Evolutionary conservation across 2,329 filamentous ascomycete species (phyloP).

Genomic region (Aureobasidium vineae): DNA sequence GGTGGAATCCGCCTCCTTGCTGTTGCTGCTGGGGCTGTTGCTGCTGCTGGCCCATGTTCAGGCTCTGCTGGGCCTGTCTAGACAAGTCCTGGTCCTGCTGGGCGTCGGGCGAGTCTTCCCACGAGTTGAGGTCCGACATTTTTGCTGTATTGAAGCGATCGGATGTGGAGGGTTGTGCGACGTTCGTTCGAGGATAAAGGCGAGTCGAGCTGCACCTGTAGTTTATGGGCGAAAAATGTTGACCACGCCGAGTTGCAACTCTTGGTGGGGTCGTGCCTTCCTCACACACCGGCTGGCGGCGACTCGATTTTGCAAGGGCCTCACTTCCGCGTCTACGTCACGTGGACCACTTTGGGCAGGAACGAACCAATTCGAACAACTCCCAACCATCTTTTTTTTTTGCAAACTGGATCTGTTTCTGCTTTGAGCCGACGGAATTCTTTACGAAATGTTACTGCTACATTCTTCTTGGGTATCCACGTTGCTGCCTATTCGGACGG

Average conservation of each 20-base stretch:
- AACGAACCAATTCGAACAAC: not conserved
- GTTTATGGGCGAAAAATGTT: conserved; percentile 11
- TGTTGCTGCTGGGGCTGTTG: not conserved
- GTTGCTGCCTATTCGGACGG: not conserved
- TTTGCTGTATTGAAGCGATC: conserved; percentile 10
- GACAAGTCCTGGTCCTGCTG: conserved; percentile 43
- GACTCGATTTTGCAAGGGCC: conserved; percentile 10
- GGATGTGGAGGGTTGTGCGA: conserved; percentile 7
- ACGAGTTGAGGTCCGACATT: conserved; percentile 92
- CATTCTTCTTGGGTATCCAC: not conserved
- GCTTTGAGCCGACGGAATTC: not conserved
- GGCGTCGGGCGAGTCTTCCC: conserved; percentile 65
- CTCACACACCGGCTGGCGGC: conserved; percentile 8
- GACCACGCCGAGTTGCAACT: not conserved
- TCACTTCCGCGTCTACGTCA: conserved; percentile 8
- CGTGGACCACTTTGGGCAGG: conserved; percentile 10
- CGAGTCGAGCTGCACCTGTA: not conserved
- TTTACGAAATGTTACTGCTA: not conserved
- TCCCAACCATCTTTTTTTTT: conserved; percentile 4
- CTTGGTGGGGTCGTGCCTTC: conserved; percentile 14
- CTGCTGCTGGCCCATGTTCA: conserved; percentile 35
- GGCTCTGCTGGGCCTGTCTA: conserved; percentile 41
- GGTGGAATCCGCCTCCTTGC: conserved; percentile 32
- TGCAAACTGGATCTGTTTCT: not conserved
- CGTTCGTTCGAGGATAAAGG: not conserved